Evolutionary conservation across 352 stramenopile genomes (phyloP).

Genomic region (Globisporangium polare): DNA sequence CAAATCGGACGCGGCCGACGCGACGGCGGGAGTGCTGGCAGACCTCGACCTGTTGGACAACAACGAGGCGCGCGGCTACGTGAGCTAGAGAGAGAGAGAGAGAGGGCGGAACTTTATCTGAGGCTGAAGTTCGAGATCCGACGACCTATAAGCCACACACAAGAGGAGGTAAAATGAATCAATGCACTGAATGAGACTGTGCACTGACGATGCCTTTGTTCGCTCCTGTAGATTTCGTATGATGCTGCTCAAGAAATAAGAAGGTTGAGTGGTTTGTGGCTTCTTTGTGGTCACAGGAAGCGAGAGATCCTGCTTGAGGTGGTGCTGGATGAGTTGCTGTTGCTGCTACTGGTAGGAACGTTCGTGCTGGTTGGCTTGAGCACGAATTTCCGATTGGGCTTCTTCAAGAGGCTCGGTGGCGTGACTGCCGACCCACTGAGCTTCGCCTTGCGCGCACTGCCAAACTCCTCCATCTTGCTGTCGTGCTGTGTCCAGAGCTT

Average conservation of each 20-base stretch:
- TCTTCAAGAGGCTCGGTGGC: constrained; percentile 5
- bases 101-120: not conserved
- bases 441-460: constrained; percentile 6
- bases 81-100: not conserved
- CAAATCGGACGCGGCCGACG: constrained; percentile 20
- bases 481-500: constrained; percentile 6
- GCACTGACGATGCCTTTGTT: not conserved
- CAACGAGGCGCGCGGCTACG: not conserved
- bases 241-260: not conserved
- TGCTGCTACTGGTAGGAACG: not conserved
- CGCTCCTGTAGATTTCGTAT: not conserved
- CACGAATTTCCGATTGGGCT: not conserved
- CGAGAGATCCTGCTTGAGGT: not conserved
- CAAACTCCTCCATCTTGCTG: constrained; percentile 4
- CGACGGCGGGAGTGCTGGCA: constrained; percentile 2
- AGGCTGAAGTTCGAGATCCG: not conserved
- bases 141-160: not conserved
- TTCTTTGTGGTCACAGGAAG: not conserved
- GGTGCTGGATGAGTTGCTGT: not conserved
- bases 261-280: not conserved
- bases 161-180: not conserved
- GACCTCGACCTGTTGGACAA: constrained; percentile 13
- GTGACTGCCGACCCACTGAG: not conserved
- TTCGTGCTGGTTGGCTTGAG: not conserved
- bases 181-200: not conserved